Evolutionary conservation across 176 grass and related monocot genomes (phyloP).

Genomic region (Alopecurus myosuroides): DNA sequence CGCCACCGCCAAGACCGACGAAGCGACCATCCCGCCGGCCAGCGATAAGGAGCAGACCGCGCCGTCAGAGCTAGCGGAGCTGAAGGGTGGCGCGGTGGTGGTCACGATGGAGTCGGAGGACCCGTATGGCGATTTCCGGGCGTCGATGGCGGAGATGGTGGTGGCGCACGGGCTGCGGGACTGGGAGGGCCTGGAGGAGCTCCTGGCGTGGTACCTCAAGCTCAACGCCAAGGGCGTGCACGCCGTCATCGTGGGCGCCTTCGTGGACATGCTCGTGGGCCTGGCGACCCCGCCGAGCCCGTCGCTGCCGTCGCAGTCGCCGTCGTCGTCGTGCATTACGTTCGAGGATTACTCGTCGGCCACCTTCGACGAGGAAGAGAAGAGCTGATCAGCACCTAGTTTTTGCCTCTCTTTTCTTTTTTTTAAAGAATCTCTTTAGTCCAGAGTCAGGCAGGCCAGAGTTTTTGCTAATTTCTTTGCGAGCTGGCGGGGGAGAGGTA

Average conservation of each 20-base stretch:
- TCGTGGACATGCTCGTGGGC: constrained; percentile 62
- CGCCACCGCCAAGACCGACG: neutral
- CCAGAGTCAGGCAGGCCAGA: neutral
- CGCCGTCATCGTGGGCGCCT: constrained; percentile 64
- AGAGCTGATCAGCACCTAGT: constrained; percentile 17
- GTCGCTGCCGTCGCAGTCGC: constrained; percentile 30
- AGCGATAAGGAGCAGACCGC: neutral
- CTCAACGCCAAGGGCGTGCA: constrained; percentile 68
- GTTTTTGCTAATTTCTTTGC: constrained; percentile 16
- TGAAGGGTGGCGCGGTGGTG: constrained; percentile 35
- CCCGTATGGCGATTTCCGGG: constrained; percentile 66
- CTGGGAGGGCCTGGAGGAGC: constrained; percentile 81
- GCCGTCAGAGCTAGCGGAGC: neutral
- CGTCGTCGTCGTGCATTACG: constrained; percentile 69
- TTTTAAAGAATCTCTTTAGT: neutral
- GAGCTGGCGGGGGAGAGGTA: constrained; percentile 5
- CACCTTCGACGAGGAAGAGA: constrained; percentile 33
- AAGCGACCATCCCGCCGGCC: neutral
- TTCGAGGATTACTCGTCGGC: constrained; percentile 59
- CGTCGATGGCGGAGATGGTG: constrained; percentile 85
- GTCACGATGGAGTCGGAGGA: constrained; percentile 58
- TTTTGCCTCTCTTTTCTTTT: neutral
- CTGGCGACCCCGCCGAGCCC: constrained; percentile 9
- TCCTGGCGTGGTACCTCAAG: constrained; percentile 70
- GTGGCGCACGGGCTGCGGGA: constrained; percentile 56